Percentiles rank a stretch among this genome's conserved stretches.
Conservation (phyloP, 176 grass and related monocot genomes). For the Avena insularis region DNA sequence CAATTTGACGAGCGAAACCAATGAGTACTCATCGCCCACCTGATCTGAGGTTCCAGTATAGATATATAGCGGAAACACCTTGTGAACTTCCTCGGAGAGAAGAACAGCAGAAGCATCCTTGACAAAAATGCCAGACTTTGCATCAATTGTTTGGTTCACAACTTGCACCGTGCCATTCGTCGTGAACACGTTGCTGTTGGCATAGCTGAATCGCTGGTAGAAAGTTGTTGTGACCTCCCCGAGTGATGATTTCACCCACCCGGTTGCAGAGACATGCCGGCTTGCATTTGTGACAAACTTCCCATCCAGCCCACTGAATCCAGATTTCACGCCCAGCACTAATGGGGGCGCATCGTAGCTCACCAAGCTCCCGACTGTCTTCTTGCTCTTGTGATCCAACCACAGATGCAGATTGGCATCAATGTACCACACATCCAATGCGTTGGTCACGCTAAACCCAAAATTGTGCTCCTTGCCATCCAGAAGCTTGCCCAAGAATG, state of each 20-base stretch:
- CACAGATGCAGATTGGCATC: conserved; percentile 56
- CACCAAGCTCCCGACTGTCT: conserved; percentile 39
- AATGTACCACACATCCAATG: conserved; percentile 46
- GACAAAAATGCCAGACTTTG: conserved; percentile 44
- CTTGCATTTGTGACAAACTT: conserved; percentile 38
- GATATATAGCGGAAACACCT: conserved; percentile 48
- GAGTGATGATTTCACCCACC: conserved; percentile 43
- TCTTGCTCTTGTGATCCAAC: conserved; percentile 49
- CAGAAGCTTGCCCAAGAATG: conserved; percentile 48
- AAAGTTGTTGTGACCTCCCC: conserved; percentile 55
- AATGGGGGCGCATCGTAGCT: conserved; percentile 37
- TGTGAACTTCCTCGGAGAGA: conserved; percentile 37
- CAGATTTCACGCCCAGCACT: neutral
- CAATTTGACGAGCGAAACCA: conserved; percentile 37
- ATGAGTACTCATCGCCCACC: conserved; percentile 39
- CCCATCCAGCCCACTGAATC: conserved; percentile 51
- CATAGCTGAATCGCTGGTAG: conserved; percentile 44
- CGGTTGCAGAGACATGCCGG: conserved; percentile 41
- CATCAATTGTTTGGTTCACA: conserved; percentile 57
- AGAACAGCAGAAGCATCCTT: conserved; percentile 31
- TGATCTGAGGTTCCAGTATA: conserved; percentile 43
- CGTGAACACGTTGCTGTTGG: conserved; percentile 37
- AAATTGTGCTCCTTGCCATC: conserved; percentile 51
- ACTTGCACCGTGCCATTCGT: conserved; percentile 45
- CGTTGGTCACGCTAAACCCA: conserved; percentile 47